A percentile compares a stretch with the other conserved stretches of the same genome.
Evolutionary conservation across 345 rosid genomes (phyloP).

Genomic region (Eucalyptus polybractea): DNA sequence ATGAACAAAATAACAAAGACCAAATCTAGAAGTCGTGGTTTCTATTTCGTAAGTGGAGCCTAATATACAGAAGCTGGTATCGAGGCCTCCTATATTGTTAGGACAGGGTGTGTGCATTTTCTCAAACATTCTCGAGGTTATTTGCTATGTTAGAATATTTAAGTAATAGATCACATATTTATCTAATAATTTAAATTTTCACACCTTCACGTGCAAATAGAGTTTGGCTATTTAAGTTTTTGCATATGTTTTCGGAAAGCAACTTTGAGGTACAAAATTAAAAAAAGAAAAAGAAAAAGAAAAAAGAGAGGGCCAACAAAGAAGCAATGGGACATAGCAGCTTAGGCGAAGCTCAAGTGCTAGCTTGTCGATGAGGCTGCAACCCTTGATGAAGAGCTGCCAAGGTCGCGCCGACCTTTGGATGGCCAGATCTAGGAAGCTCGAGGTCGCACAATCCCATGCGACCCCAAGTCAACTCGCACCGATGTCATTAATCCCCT

Average conservation of each 20-base stretch:
- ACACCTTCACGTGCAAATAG: rapidly evolving
- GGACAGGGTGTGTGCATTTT: background rate
- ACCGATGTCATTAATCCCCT: no score
- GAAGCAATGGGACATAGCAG: rapidly evolving
- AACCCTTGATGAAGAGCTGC: no score
- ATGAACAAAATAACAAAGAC: background rate
- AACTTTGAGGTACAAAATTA: no score
- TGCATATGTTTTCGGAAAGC: no score
- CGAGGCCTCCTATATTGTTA: background rate
- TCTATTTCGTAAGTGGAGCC: background rate
- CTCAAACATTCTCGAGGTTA: background rate
- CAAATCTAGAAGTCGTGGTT: background rate
- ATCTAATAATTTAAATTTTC: no score
- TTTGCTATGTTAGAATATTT: rapidly evolving
- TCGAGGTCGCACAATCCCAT: rapidly evolving
- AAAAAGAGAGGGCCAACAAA: rapidly evolving
- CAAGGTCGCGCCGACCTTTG: no score
- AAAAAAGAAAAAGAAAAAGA: no score
- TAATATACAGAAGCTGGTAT: background rate
- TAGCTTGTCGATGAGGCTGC: rapidly evolving
- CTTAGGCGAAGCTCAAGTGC: rapidly evolving
- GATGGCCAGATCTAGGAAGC: no score
- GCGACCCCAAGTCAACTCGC: rapidly evolving
- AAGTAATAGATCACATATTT: rapidly evolving
- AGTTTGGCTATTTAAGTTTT: no score